Evolutionary conservation across 2,329 filamentous ascomycete genomes (phyloP).

Genomic region (Hymenoscyphus fraxineus): DNA sequence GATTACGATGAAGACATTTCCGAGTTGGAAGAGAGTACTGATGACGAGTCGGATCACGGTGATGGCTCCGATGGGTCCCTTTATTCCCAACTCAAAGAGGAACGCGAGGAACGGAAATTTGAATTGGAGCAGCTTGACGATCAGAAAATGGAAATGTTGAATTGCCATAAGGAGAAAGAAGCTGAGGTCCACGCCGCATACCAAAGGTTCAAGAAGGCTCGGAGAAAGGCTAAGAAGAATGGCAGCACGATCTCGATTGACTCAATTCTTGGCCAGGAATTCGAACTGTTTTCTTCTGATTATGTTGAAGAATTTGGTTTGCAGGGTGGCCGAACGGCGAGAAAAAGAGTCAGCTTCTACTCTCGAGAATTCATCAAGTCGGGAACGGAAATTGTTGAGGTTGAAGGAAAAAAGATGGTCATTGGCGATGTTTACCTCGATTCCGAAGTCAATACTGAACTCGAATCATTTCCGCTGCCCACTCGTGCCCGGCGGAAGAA

Average conservation of each 20-base stretch:
- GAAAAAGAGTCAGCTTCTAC: too few species aligned
- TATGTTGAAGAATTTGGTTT: not conserved
- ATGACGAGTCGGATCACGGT: not conserved
- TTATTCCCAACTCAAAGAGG: too few species aligned
- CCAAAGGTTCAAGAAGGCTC: not conserved
- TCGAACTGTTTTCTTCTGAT: not conserved
- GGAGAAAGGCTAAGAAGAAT: not conserved
- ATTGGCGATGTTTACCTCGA: not conserved
- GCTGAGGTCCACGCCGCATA: not conserved
- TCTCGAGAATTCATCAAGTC: too few species aligned
- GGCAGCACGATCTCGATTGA: not conserved
- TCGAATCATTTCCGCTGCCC: not conserved
- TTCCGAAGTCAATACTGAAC: not conserved
- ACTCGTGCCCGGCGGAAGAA: not conserved
- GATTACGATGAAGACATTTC: not conserved
- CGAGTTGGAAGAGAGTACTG: not conserved
- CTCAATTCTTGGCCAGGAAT: not conserved
- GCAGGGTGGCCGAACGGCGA: not conserved
- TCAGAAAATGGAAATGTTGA: too few species aligned
- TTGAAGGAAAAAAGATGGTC: not conserved
- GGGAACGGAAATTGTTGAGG: not conserved
- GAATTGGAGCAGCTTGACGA: not conserved
- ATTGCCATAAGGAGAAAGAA: not conserved
- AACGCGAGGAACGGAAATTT: not conserved
- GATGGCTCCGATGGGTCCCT: not conserved